Conservation (phyloP, 768 basidiomycete species). For the Suillus cothurnatus region DNA sequence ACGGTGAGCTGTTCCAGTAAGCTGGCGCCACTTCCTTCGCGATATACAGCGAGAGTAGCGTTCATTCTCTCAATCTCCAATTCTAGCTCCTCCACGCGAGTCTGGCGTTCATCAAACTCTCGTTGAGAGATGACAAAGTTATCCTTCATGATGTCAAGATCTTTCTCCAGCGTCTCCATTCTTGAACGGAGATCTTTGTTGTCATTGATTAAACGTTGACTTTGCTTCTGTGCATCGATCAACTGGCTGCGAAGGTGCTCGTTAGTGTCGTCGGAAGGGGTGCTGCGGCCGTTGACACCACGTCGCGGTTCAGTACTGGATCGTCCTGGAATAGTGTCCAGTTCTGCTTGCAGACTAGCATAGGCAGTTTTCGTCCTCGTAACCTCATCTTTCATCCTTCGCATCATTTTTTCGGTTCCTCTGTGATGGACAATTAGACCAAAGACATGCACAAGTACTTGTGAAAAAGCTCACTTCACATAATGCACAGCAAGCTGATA, state of each 20-base stretch:
- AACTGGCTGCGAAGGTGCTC: slow-evolving; percentile 72
- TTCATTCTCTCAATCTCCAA: slow-evolving; percentile 78
- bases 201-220: slow-evolving; percentile 68
- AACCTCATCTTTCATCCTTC: slow-evolving; percentile 93
- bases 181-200: slow-evolving; percentile 77
- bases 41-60: slow-evolving; percentile 70
- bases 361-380: slow-evolving; percentile 88
- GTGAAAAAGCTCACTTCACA: slow-evolving; percentile 73
- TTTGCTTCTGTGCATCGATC: slow-evolving; percentile 76
- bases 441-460: slow-evolving; percentile 16
- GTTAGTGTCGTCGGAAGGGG: slow-evolving; percentile 74
- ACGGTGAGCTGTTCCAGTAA: slow-evolving; percentile 77
- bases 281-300: slow-evolving; percentile 73
- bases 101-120: slow-evolving; percentile 76
- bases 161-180: slow-evolving; percentile 73
- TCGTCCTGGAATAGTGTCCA: slow-evolving; percentile 69
- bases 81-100: slow-evolving; percentile 78
- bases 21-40: slow-evolving; percentile 77
- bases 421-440: slow-evolving; percentile 40
- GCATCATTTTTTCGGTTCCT: slow-evolving; percentile 98
- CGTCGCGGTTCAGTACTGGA: slow-evolving; percentile 53
- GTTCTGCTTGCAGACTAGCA: slow-evolving; percentile 77
- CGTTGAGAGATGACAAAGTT: slow-evolving; percentile 71
- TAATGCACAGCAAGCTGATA: slow-evolving; percentile 97
- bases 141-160: slow-evolving; percentile 70